Evolutionary conservation across 805 yeast species (phyloP), one percentile per base, ranked within the genome.

Genomic region (Cyberlindnera galapagoensis): DNA sequence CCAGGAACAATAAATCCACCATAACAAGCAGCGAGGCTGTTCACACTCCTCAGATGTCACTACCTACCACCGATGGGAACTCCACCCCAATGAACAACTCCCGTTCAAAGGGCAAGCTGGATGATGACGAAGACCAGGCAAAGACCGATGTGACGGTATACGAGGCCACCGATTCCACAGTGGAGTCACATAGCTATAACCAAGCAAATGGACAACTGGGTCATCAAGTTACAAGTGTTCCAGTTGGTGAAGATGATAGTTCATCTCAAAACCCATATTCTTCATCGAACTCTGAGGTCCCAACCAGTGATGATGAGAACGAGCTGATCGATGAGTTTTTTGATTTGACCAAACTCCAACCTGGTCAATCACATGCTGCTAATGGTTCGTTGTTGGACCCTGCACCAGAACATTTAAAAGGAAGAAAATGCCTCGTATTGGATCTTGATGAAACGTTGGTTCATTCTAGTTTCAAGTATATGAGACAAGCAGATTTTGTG

Each of bases 371-470:
- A 6, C 76, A 68, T 48, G 71, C 83, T 24, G 65, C 74, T 6
- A 73, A 80, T 4, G 85, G 81, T 5, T 72, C 68, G 62, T 67
- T 87, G 31, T 61, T 90, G 42, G 74, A 80, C 31, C 70, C 75
- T 16, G 69, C 74, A 27, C 59, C 63, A 16, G 48, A 57, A 7
- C 54, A 60, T 29, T 67, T 81, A 35, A 62, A 67, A 31, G 71
- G 72, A 35, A 78, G 82, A 37, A 92, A 92, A 58, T 88, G 97
- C 57, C 69, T 92, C 21, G 83, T 92, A 10, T 67, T 92, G 34
- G 99, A 92, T 59, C 64, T 92, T 42, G 98, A 92, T 59, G 98
- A 92, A 59, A 92, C 98, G 3, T 70, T 92, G 38, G 98, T 92
- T 20, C 99, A 92, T 57, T 84, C 95, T 2, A 80, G 94, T 6